Conservation (phyloP, 306 rosid genomes). For the Rosa chinensis region DNA sequence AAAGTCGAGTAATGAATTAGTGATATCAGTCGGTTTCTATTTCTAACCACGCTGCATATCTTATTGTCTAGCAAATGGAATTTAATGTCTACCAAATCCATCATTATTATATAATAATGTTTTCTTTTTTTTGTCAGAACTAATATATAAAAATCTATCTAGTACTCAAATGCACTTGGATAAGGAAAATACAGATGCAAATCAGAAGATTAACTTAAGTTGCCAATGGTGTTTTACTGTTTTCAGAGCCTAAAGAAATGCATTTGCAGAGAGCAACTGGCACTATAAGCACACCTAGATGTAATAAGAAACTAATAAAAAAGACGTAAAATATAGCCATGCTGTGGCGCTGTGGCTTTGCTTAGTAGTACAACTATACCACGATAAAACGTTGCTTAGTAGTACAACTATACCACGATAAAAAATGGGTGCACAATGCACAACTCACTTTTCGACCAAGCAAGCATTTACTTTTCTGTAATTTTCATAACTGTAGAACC, state of each 20-base stretch:
- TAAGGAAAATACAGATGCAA: not conserved
- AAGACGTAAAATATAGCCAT: not conserved
- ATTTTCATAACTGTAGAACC: not conserved
- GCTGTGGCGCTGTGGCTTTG: not conserved
- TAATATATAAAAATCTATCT: not conserved
- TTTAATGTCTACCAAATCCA: not conserved
- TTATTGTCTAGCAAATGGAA: not conserved
- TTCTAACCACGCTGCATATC: not conserved
- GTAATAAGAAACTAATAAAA: not conserved
- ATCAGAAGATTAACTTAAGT: not conserved
- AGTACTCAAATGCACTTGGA: not conserved
- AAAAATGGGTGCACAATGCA: not conserved
- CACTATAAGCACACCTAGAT: not conserved
- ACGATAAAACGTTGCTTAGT: not conserved
- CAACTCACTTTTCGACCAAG: not conserved
- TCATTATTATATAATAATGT: not conserved
- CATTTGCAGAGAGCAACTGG: not conserved
- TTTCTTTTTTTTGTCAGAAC: not conserved
- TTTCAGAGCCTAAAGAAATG: not conserved
- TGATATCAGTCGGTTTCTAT: not conserved
- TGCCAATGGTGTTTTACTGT: too few relatives aligned
- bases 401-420: not conserved
- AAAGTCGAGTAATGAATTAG: not conserved
- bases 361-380: not conserved
- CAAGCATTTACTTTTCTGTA: slow-evolving; percentile 1